Percentiles rank a stretch among this genome's conserved stretches.
Evolutionary conservation across 2,329 filamentous ascomycete genomes (phyloP).

Genomic region (Scedosporium boydii): DNA sequence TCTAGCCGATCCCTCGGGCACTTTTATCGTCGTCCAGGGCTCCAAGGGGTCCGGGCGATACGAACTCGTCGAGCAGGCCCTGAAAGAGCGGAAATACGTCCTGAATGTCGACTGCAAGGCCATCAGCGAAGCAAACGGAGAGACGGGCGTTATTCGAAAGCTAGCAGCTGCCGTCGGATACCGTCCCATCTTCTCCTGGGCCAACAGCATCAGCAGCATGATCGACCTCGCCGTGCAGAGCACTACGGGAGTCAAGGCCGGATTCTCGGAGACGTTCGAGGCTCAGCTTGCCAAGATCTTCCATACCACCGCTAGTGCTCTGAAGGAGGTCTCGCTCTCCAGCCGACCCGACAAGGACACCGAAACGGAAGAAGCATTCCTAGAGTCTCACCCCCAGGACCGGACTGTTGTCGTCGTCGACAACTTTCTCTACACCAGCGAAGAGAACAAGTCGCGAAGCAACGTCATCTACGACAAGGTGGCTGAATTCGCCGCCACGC

Average conservation of each 20-base stretch:
- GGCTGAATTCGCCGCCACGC: constrained; percentile 78
- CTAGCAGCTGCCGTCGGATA: constrained; percentile 82
- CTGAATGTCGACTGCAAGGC: constrained; percentile 88
- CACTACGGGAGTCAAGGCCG: constrained; percentile 87
- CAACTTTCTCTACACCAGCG: constrained; percentile 77
- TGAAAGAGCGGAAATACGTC: constrained; percentile 67
- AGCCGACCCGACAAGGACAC: constrained; percentile 35
- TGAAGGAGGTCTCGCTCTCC: constrained; percentile 68
- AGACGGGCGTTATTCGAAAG: constrained; percentile 73
- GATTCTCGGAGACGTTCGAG: constrained; percentile 88
- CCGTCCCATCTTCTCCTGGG: constrained; percentile 88
- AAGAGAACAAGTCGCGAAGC: constrained; percentile 35
- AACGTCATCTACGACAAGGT: constrained; percentile 67
- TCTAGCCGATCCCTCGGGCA: constrained; percentile 81
- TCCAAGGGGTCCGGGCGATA: constrained; percentile 85
- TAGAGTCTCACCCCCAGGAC: constrained; percentile 80
- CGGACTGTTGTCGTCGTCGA: constrained; percentile 81
- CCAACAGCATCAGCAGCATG: constrained; percentile 88
- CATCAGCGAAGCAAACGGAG: constrained; percentile 82
- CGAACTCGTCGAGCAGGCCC: constrained; percentile 77
- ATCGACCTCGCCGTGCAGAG: constrained; percentile 88
- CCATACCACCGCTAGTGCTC: constrained; percentile 69
- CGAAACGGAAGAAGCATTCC: constrained; percentile 75
- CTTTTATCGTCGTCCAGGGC: constrained; percentile 88
- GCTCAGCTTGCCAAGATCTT: constrained; percentile 83